These are phyloP conservation scores for Xerocomellus dryophilus DNA, from an alignment of 768 basidiomycete species.

Conservation along the genomic window DNA sequence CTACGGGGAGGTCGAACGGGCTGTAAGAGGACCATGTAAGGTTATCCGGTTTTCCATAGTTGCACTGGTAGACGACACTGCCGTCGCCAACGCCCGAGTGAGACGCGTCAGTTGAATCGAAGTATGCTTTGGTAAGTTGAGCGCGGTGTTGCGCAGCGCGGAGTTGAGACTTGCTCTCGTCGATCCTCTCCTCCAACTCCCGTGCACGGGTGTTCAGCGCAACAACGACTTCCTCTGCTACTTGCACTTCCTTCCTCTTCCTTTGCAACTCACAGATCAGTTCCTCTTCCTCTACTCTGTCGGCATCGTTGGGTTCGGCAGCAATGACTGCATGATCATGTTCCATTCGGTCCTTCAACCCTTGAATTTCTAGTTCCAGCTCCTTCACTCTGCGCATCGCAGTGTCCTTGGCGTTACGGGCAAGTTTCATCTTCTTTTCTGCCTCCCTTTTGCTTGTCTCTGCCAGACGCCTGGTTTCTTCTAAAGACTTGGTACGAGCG, in stretches of 20 bases:
- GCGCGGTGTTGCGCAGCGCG: conserved; percentile 56
- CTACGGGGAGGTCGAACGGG: conserved; percentile 28
- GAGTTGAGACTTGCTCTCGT: conserved; percentile 59
- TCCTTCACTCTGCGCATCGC: conserved; percentile 54
- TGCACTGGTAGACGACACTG: conserved; percentile 3
- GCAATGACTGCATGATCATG: conserved; percentile 54
- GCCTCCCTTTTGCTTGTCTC: conserved; percentile 80
- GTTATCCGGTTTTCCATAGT: conserved; percentile 16
- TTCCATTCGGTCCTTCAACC: conserved; percentile 49
- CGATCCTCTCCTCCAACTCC: conserved; percentile 71
- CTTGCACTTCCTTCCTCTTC: conserved; percentile 53
- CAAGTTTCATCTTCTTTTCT: conserved; percentile 81
- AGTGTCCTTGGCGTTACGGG: conserved; percentile 60
- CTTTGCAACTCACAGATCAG: conserved; percentile 45
- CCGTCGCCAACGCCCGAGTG: conserved; percentile 4
- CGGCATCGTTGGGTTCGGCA: conserved; percentile 43
- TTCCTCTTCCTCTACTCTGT: conserved; percentile 45
- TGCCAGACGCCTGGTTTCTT: conserved; percentile 81
- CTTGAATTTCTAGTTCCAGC: conserved; percentile 59
- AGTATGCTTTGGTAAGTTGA: conserved; percentile 41
- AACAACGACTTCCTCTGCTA: conserved; percentile 63
- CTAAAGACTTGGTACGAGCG: conserved; percentile 76
- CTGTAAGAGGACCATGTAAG: conserved; percentile 30
- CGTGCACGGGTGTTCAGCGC: conserved; percentile 62
- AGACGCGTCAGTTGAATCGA: conserved; percentile 20